Evolutionary conservation across 2,329 filamentous ascomycete genomes (phyloP), one percentile per base, ranked within the genome.

Genomic region (Fusarium heterosporum): DNA sequence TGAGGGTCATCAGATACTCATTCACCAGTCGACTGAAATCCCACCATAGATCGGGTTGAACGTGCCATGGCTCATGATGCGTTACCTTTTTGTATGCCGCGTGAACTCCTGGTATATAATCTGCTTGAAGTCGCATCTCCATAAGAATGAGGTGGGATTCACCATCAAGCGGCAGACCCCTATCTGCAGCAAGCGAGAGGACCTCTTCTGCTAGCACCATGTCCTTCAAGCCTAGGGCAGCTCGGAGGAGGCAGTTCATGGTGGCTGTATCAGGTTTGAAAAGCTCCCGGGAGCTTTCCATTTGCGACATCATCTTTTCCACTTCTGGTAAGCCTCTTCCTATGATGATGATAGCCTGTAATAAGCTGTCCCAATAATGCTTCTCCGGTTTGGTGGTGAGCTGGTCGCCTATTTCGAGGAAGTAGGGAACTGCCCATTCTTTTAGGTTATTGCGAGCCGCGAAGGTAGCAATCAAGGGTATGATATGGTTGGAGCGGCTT

Each of bases 161-260:
- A 12, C 87, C 85, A 74, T 97, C 87, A 0, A 91, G 87, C 50
- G 83, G 76, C 22, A 97, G 85, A 6, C 84, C 85, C 71, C 88
- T 85, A 71, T 89, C 87, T 42, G 85, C 76, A 3, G 89, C 89
- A 12, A 97, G 79, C 2, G 85, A 79, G 45, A 93, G 83, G 64
- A 94, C 91, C 13, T 92, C 85, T 74, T 94, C 89, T 7, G 92
- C 92, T 43, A 92, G 81, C 68, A 91, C 88, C 0, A 88, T 84
- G 70, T 96, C 89, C 12, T 89, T 83, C 54, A 85, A 84, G n/a
- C 87, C 85, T 66, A 90, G 89, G 11, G 93, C 92, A 57, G 89
- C 88, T 52, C 87, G 85, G 17, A 98, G 84, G 26, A 98, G 83
- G 8, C 82, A 80, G 73, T 98, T 97, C 71, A 98, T 88, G 8